Evolutionary conservation across 169 alveolate species (phyloP), one percentile per base, ranked within the genome.

Genomic region (Plasmodium relictum): DNA sequence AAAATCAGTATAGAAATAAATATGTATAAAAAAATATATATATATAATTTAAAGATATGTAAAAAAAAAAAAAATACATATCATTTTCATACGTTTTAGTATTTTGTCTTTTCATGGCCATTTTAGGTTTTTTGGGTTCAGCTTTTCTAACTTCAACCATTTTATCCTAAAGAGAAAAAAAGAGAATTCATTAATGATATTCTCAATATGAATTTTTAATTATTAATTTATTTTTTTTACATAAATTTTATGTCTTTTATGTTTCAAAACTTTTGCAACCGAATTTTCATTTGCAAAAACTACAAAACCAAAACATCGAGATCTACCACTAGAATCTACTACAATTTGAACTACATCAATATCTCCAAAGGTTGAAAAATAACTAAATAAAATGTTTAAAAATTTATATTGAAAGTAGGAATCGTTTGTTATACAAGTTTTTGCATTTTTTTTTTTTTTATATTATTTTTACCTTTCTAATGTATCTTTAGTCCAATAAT

Each of bases 71-170:
- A 71, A 71, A 71, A 8, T 71, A 12, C 1, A 24, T 41, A 22
- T 71, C 22, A 44, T 26, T 12, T 22, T 42, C 62, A 4, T 73
- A 26, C 88, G 73, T 73, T 73, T 73, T 73, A 48, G 26, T 73
- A 50, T 73, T 61, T 73, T 73, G 72, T 3, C 88, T 73, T 73
- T 73, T 73, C 73, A 73, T 73, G 16, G 88, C 71, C 88, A 73
- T 73, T 63, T 73, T 73, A 16, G 88, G 88, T 62, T 73, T 73
- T 12, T 73, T 73, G 2, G 88, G 88, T 42, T 73, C 88, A 10
- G 88, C 88, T 73, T 73, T 73, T 73, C 88, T 73, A 59, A 73
- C 88, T 63, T 73, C 88, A 26, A 73, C 88, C 88, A 73, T 73
- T 65, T 73, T 73, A 52, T 73, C 88, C 88, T 73, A 59, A 24